A percentile compares a stretch with the other conserved stretches of the same genome.
Evolutionary conservation across 2,329 filamentous ascomycete species (phyloP).

Genomic region (Xylariales sp.): DNA sequence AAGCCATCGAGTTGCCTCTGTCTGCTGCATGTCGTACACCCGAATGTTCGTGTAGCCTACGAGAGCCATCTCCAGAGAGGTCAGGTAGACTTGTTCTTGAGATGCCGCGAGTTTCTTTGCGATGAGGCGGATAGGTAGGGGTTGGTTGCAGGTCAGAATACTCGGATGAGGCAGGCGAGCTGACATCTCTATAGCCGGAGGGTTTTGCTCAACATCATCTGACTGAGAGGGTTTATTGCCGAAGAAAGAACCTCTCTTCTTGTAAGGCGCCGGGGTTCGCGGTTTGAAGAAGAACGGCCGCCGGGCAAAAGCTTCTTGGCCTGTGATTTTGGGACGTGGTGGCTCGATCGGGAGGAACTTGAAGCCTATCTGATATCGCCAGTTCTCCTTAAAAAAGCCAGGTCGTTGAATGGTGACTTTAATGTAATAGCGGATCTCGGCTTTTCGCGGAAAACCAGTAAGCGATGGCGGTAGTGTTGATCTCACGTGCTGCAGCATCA

Average conservation of each 20-base stretch:
- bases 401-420: conserved; percentile 94
- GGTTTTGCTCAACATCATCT: conserved; percentile 32
- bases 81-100: conserved; percentile 67
- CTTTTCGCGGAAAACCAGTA: conserved; percentile 78
- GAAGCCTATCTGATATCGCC: conserved; percentile 63
- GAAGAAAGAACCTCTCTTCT: conserved; percentile 36
- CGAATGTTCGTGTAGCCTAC: conserved; percentile 75
- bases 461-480: conserved; percentile 85
- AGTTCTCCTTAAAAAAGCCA: conserved; percentile 85
- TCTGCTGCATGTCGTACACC: conserved; percentile 68
- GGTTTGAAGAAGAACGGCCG: conserved; percentile 58
- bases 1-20: conserved; percentile 71
- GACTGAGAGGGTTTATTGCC: conserved; percentile 11
- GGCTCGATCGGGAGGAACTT: conserved; percentile 93
- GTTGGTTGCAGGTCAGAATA: conserved; percentile 84
- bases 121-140: conserved; percentile 74
- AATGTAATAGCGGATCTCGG: conserved; percentile 89
- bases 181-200: conserved; percentile 70
- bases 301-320: conserved; percentile 79
- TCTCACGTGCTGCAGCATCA: conserved; percentile 68
- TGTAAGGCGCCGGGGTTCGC: conserved; percentile 26
- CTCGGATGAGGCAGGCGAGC: conserved; percentile 81
- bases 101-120: conserved; percentile 70
- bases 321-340: conserved; percentile 61
- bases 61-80: conserved; percentile 76